These are phyloP conservation scores for Blastocystis sp. DNA, from an alignment of 352 stramenopile species.

Conservation along the genomic window DNA sequence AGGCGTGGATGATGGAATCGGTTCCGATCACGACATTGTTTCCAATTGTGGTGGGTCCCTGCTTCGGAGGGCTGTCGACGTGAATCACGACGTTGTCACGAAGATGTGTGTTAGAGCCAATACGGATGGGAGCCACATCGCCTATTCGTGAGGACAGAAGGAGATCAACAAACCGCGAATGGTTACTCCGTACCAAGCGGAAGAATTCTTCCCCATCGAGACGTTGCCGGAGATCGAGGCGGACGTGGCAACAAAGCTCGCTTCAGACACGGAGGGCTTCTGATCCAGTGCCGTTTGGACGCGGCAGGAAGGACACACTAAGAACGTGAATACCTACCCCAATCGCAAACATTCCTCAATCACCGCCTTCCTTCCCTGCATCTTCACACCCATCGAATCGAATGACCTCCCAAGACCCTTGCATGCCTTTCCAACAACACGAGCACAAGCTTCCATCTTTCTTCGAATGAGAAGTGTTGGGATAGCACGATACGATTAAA, in stretches of 20 bases:
- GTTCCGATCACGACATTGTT: slow-evolving; percentile 87
- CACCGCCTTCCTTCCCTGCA: slow-evolving; percentile 1
- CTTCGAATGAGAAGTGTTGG: neutral
- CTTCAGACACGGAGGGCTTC: slow-evolving; percentile 79
- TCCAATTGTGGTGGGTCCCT: slow-evolving; percentile 82
- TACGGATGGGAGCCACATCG: slow-evolving; percentile 84
- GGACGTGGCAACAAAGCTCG: slow-evolving; percentile 89
- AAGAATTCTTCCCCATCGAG: slow-evolving; percentile 86
- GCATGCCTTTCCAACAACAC: neutral
- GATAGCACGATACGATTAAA: too few relatives aligned
- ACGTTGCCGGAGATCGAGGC: slow-evolving; percentile 90
- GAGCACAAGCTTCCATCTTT: slow-evolving; percentile 42
- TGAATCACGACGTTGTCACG: slow-evolving; percentile 89
- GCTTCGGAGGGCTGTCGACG: slow-evolving; percentile 75
- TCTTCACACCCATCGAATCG: slow-evolving; percentile 45
- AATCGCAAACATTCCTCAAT: slow-evolving; percentile 17
- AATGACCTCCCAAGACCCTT: slow-evolving; percentile 26
- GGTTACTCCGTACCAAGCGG: slow-evolving; percentile 91
- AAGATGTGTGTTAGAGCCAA: slow-evolving; percentile 91
- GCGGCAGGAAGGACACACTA: slow-evolving; percentile 38
- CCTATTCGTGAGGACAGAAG: slow-evolving; percentile 70
- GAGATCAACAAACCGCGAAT: slow-evolving; percentile 78
- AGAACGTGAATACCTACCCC: neutral
- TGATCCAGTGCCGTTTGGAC: neutral
- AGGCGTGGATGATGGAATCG: slow-evolving; percentile 78